Conservation (phyloP, 1,139 yeast species). For the Wickerhamomyces sp. region DNA sequence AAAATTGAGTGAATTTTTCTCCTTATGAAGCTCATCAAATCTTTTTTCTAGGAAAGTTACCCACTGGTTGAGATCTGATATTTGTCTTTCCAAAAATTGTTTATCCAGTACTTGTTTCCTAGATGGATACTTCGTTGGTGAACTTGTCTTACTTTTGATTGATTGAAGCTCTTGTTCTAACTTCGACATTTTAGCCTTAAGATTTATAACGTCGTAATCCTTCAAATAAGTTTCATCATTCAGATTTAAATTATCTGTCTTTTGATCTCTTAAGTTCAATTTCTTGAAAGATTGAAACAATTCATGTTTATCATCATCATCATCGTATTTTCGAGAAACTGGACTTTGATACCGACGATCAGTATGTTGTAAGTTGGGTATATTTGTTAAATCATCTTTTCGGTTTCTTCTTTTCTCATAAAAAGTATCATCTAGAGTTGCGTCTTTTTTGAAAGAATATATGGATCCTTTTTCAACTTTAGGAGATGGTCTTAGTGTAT, state of each 20-base stretch:
- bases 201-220: constrained; percentile 2
- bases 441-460: background rate
- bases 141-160: constrained; percentile 2
- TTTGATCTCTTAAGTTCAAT: background rate
- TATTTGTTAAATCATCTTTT: constrained; percentile 1
- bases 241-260: background rate
- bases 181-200: constrained; percentile 6
- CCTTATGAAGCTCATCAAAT: constrained; percentile 16
- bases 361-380: constrained; percentile 5
- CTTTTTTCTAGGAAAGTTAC: constrained; percentile 16
- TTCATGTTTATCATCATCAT: background rate
- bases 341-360: constrained; percentile 1
- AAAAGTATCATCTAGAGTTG: background rate
- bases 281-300: background rate
- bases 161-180: constrained; percentile 9
- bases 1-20: constrained; percentile 8
- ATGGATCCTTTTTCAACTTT: constrained; percentile 1
- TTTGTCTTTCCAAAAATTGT: constrained; percentile 5
- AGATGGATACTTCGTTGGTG: constrained; percentile 1
- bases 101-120: constrained; percentile 8
- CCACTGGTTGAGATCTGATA: constrained; percentile 14
- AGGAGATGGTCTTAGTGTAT: background rate
- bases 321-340: background rate
- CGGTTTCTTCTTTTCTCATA: background rate
- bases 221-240: constrained; percentile 1